phyloP scores from a whole-genome alignment of 192 early-diverging fungal genomes.

The Kickxella alabastrina region DNA sequence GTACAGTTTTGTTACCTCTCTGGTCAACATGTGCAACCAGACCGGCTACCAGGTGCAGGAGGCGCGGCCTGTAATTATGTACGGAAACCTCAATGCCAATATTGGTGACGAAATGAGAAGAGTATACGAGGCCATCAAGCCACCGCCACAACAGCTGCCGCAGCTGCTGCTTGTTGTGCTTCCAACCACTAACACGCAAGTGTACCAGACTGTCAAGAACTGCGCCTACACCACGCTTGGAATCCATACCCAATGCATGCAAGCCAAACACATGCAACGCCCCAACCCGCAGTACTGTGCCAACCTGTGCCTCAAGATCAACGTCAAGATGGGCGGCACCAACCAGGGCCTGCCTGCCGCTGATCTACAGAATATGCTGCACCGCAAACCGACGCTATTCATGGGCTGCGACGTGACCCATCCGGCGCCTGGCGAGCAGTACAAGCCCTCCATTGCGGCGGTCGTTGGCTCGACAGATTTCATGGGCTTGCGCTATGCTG shows the following conservation, averaged over 20 bases:
- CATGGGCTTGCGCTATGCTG: slow-evolving; percentile 60
- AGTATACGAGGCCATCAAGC: slow-evolving; percentile 66
- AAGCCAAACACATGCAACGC: slow-evolving; percentile 68
- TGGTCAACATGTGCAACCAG: slow-evolving; percentile 68
- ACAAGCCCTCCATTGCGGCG: slow-evolving; percentile 72
- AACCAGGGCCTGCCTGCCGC: slow-evolving; percentile 63
- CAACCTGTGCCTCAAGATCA: slow-evolving; percentile 88
- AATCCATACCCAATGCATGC: slow-evolving; percentile 88
- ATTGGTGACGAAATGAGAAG: slow-evolving; percentile 65
- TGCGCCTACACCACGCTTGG: slow-evolving; percentile 86
- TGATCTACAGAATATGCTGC: slow-evolving; percentile 54
- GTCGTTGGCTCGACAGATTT: slow-evolving; percentile 69
- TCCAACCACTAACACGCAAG: slow-evolving; percentile 70
- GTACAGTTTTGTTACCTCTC: slow-evolving; percentile 68
- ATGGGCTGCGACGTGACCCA: slow-evolving; percentile 92
- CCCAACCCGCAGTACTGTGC: slow-evolving; percentile 91
- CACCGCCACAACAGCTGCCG: slow-evolving; percentile 57
- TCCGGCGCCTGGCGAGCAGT: slow-evolving; percentile 62
- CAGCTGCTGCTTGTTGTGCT: slow-evolving; percentile 85
- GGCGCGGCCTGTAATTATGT: slow-evolving; percentile 42
- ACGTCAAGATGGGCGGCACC: slow-evolving; percentile 89
- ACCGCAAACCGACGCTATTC: slow-evolving; percentile 75
- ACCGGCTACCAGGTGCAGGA: slow-evolving; percentile 64
- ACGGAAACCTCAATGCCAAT: slow-evolving; percentile 58
- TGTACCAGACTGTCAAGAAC: slow-evolving; percentile 88